Base-by-base conservation (phyloP, 2,329 filamentous ascomycete species). In the Atkinsonella texensis region DNA sequence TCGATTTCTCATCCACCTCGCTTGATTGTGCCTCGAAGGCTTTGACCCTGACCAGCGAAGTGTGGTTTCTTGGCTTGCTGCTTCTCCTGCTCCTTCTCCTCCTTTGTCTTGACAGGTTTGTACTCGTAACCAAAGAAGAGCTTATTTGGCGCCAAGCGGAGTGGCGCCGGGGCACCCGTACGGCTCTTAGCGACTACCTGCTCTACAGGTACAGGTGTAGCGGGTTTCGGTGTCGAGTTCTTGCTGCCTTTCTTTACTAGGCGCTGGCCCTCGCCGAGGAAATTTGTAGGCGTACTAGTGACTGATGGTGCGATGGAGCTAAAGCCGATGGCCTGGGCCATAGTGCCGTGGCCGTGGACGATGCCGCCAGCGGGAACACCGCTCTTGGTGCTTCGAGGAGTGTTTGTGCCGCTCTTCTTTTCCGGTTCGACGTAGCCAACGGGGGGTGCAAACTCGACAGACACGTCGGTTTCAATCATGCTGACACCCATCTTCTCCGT, bases 251-350 rank as follows among this genome's bases (percentile, higher is more conserved):
- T 95, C 73, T 93, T 95, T 1, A 83, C 84, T n/a, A 98, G 72
- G 57, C 86, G 85, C 63, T 95, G 87, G 0, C 93, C 93, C 38
- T 83, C 80, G 2, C 82, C 80, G 1, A 85, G 67, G 66, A 97
- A 97, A 65, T 93, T 85, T 1, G 88, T 90, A 0, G 84, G 74
- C 6, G 79, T 80, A 13, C 81, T 83, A 13, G 82, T 76, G 2
- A 87, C 79, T 3, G 83, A 83, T 1, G 93, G 90, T 0, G 89
- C 88, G 58, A 98, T 95, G 33, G 89, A 80, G 49, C 82, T 80
- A 69, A 97, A 98, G 73, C 96, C 96, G 74, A 98, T 97, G n/a
- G 89, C 81, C 62, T 95, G 89, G 0, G 93, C 90, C 93, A 98
- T 98, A 54, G 84, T 90, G 11, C 93, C 93, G 60, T 95, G 87